Base-by-base conservation (phyloP, 176 grass and related monocot genomes). In the Eleusine indica region DNA sequence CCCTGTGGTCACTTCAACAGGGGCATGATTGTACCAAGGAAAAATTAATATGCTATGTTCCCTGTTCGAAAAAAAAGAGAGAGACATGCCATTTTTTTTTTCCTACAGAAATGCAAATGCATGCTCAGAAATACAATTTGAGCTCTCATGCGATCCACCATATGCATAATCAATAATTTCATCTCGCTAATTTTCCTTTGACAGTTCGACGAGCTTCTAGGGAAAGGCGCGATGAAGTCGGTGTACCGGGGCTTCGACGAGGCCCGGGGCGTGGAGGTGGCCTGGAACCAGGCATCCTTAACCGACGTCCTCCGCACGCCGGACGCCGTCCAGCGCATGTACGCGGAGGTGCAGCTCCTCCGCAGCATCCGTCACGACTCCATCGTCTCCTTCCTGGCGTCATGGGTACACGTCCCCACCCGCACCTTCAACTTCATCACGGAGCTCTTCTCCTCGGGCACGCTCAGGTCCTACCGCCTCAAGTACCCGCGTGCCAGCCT, bases 391-490 rank as follows among this genome's bases (percentile, higher is more conserved):
- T 94, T 96, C 87, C 91, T 92, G 49, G 82, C 89, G 3, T 99
- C 91, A 0, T 99, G 96, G 96, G 81, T 99, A 4, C 78, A 93
- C 40, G 41, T 75, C 0, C 9, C 22, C 1, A 70, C 71, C 18
- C 75, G 87, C 30, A 92, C 77, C 73, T 94, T 99, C 87, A 99
- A 99, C 88, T 99, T 99, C 89, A 90, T 99, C 83, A 99, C 93
- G 1, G 96, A 99, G 87, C 90, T 99, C 93, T 96, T 99, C 86
- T 94, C 96, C 80, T 96, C 96, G 21, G 93, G 96, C 66, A 96
- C 96, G 14, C 93, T 99, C 10, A 89, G 93, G 29, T 82, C 91
- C 70, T 99, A 89, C 47, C 89, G 70, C 30, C 81, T 77, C 68
- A 85, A 87, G 7, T 96, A 99, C 82, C 91, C 83, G 0, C 85